Evolutionary conservation across 108 stramenopile species (phyloP), one percentile per base, ranked within the genome.

Genomic region (Pseudonitzschia pungens): DNA sequence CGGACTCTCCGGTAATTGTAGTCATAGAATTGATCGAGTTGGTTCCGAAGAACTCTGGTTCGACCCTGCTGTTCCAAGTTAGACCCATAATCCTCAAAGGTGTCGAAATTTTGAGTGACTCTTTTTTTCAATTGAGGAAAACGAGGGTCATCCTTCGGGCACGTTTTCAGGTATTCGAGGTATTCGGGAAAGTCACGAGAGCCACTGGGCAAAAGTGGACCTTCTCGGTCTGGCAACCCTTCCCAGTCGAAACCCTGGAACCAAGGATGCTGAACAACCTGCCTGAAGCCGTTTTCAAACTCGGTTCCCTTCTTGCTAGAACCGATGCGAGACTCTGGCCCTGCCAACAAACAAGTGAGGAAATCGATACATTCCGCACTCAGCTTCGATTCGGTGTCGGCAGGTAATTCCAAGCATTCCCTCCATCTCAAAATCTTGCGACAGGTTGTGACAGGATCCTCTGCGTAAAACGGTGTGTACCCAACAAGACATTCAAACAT

Each of bases 401-500:
- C 89, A 29, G 94, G 94, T 63, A 95, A 86, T 72, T 93, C 92
- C 72, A 96, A 81, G 44, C 88, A 89, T 74, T 96, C 88, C 40
- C 91, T 73, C 96, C 96, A 96, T 54, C 89, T 83, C 73, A 96
- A 72, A 76, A 96, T 96, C 79, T 99, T 99, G 42, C 97, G 89
- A 79, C 98, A 99, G 14, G 99, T 99, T 0, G 89, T 91, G 31
- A 96, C 96, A 9, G 98, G 96, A 71, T 97, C 96, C 41, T 99
- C 99, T 0, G 99, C 98, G 72, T 99, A 99, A 76, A 99, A 99
- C 0, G 99, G 99, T 1, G 99, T 99, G 84, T 98, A 99, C 4
- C 99, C 99, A 1, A 99, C 96, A 50, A 99, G 86, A 79, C 99
- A 99, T 80, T 99, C 99, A 79, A 97, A 99, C 97, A 99, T 99